A percentile compares a stretch with the other conserved stretches of the same genome.
phyloP scores from a whole-genome alignment of 192 early-diverging fungal species.

The Backusella psychrophila region DNA sequence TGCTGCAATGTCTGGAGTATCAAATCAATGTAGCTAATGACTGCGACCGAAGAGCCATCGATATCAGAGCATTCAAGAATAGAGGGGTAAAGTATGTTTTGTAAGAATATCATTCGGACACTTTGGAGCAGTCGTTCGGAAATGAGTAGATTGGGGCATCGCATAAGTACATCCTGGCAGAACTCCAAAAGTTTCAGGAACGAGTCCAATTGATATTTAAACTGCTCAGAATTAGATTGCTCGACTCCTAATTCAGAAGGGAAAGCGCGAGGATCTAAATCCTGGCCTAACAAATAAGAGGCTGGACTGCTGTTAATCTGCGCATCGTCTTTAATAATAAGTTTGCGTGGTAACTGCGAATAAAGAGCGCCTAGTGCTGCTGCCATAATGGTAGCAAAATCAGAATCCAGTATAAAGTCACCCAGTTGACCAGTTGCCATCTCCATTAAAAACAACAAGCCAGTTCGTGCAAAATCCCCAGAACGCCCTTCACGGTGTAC shows the following conservation, averaged over 20 bases:
- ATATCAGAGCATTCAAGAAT: slow-evolving; percentile 87
- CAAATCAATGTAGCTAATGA: slow-evolving; percentile 85
- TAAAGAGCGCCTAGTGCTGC: slow-evolving; percentile 88
- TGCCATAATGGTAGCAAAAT: slow-evolving; percentile 79
- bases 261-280: slow-evolving; percentile 15
- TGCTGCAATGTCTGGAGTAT: slow-evolving; percentile 77
- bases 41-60: slow-evolving; percentile 86
- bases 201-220: slow-evolving; percentile 68
- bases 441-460: slow-evolving; percentile 82
- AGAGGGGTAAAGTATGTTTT: slow-evolving; percentile 84
- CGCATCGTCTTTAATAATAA: slow-evolving; percentile 55
- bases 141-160: slow-evolving; percentile 69
- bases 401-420: slow-evolving; percentile 77
- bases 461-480: slow-evolving; percentile 86
- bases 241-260: slow-evolving; percentile 17
- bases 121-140: slow-evolving; percentile 56
- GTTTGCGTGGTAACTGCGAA: slow-evolving; percentile 82
- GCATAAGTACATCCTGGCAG: slow-evolving; percentile 67
- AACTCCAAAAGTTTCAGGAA: slow-evolving; percentile 70
- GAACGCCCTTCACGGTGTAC: slow-evolving; percentile 83
- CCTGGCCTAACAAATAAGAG: slow-evolving; percentile 35
- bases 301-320: slow-evolving; percentile 23
- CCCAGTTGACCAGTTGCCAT: slow-evolving; percentile 74
- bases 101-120: slow-evolving; percentile 77
- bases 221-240: slow-evolving; percentile 52